Evolutionary conservation across 2,329 filamentous ascomycete genomes (phyloP).

Genomic region (Parastagonospora nodorum): DNA sequence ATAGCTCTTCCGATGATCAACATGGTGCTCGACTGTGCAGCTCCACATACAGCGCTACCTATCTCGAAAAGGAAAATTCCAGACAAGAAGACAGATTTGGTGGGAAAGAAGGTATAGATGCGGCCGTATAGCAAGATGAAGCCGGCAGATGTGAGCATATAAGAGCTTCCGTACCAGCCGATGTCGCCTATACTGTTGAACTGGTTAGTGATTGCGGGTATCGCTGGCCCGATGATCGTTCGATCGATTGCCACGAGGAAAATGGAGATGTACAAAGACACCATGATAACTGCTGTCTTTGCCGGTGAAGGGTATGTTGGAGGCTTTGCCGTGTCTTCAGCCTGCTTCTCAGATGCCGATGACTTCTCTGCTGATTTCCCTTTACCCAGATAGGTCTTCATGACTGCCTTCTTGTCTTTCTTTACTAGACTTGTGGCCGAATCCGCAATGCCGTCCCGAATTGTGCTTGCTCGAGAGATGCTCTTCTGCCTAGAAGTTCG

Average conservation of each 20-base stretch:
- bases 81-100: slow-evolving; percentile 57
- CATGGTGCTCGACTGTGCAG: slow-evolving; percentile 41
- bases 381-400: too few species aligned
- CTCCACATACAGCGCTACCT: slow-evolving; percentile 60
- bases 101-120: slow-evolving; percentile 54
- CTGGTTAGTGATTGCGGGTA: slow-evolving; percentile 53
- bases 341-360: not conserved
- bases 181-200: slow-evolving; percentile 50
- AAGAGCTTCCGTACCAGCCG: slow-evolving; percentile 51
- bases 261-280: slow-evolving; percentile 39
- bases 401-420: too few species aligned
- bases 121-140: slow-evolving; percentile 54
- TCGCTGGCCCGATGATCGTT: slow-evolving; percentile 53
- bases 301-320: slow-evolving; percentile 26
- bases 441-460: too few species aligned
- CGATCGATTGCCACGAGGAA: slow-evolving; percentile 46
- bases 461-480: too few species aligned
- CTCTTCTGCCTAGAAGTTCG: too few species aligned
- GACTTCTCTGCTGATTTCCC: too few species aligned
- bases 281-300: slow-evolving; percentile 36
- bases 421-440: too few species aligned
- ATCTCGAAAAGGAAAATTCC: slow-evolving; percentile 54
- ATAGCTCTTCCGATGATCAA: slow-evolving; percentile 40
- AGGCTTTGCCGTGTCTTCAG: not conserved
- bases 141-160: slow-evolving; percentile 46